Conservation (phyloP, 2,329 filamentous ascomycete genomes). For the Aspergillus tanneri region DNA sequence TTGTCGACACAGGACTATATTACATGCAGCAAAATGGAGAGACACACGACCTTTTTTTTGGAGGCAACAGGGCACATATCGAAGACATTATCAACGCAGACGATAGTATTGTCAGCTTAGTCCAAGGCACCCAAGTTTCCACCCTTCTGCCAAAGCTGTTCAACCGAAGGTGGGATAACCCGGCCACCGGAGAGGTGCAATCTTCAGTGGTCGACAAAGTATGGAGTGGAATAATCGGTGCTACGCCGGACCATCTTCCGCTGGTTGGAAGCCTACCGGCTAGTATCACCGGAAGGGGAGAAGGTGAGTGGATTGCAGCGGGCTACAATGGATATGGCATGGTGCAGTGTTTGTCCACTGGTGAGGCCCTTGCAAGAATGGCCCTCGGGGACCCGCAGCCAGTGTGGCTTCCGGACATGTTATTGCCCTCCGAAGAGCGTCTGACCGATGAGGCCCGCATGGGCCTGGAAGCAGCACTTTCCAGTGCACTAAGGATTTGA, state of each 20-base stretch:
- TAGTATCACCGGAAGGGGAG: constrained; percentile 13
- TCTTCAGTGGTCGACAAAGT: constrained; percentile 39
- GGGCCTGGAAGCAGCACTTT: no score
- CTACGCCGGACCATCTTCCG: constrained; percentile 53
- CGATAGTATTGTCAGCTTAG: constrained; percentile 11
- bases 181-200: neutral
- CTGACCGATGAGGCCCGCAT: no score
- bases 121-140: constrained; percentile 1
- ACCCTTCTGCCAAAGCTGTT: constrained; percentile 29
- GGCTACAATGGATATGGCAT: constrained; percentile 34
- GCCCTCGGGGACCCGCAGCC: no score
- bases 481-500: no score
- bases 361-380: no score
- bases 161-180: neutral
- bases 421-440: no score
- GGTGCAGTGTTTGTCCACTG: no score
- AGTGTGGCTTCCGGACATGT: no score
- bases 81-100: constrained; percentile 16
- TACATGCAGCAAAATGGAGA: constrained; percentile 21
- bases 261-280: constrained; percentile 46
- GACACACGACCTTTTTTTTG: constrained; percentile 19
- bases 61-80: constrained; percentile 15
- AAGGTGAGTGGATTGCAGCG: constrained; percentile 32
- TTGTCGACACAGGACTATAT: constrained; percentile 13
- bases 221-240: constrained; percentile 60